Conservation (phyloP, 1,139 yeast species). For the Taphrina populina region DNA sequence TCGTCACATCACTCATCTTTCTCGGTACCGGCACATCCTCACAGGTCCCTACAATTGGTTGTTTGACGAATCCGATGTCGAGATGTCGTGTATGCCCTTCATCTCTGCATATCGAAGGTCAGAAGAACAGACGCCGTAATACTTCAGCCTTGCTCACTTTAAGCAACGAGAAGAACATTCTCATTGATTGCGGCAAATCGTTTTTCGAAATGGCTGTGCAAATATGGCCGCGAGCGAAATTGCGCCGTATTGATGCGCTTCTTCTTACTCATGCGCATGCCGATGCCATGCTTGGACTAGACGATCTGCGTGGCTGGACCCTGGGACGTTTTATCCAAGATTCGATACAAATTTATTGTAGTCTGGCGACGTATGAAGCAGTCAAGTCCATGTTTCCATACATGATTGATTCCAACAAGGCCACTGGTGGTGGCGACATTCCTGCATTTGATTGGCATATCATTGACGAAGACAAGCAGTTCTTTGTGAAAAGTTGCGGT, state of each 20-base stretch:
- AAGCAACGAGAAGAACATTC: constrained; percentile 23
- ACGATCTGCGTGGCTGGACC: constrained; percentile 37
- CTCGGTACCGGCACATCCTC: constrained; percentile 36
- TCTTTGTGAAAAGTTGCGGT: constrained; percentile 29
- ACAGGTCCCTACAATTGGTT: constrained; percentile 34
- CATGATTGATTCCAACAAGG: constrained; percentile 32
- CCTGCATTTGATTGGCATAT: constrained; percentile 36
- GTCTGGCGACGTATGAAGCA: constrained; percentile 28
- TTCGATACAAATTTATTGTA: constrained; percentile 31
- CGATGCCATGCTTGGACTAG: constrained; percentile 36
- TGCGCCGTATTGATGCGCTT: constrained; percentile 35
- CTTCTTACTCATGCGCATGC: constrained; percentile 35
- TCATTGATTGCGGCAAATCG: constrained; percentile 37
- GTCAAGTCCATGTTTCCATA: constrained; percentile 34
- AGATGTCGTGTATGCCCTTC: constrained; percentile 35
- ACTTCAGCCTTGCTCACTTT: constrained; percentile 32
- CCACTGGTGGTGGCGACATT: constrained; percentile 38
- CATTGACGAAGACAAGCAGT: constrained; percentile 31
- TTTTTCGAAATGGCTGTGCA: constrained; percentile 35
- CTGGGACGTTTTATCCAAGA: constrained; percentile 32
- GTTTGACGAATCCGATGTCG: constrained; percentile 34
- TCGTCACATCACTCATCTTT: constrained; percentile 31
- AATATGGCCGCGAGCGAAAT: constrained; percentile 33
- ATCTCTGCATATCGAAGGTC: constrained; percentile 31
- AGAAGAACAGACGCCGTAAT: constrained; percentile 35